phyloP scores from a whole-genome alignment of 495 filamentous ascomycete genomes.

The Usnea hakonensis region DNA sequence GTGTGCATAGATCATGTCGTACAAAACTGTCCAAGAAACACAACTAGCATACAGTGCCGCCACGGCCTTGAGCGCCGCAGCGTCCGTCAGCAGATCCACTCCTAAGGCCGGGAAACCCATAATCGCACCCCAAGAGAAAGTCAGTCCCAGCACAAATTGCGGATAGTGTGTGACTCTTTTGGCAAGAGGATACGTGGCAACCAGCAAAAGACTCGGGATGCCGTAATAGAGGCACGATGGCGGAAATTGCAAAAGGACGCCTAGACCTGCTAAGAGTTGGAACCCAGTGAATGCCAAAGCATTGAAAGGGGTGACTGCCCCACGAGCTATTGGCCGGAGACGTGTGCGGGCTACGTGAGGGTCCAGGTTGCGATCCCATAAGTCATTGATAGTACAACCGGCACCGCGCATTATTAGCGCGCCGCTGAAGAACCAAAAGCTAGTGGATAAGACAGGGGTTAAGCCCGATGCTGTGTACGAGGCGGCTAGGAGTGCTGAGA shows the following conservation, averaged over 20 bases:
- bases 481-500: slow-evolving; percentile 65
- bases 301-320: slow-evolving; percentile 65
- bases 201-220: slow-evolving; percentile 73
- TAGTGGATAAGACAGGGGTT: slow-evolving; percentile 51
- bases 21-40: slow-evolving; percentile 87
- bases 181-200: slow-evolving; percentile 79
- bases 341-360: slow-evolving; percentile 81
- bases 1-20: slow-evolving; percentile 98
- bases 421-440: slow-evolving; percentile 73
- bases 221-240: slow-evolving; percentile 77
- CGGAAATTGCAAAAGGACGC: slow-evolving; percentile 79
- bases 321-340: slow-evolving; percentile 79
- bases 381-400: slow-evolving; percentile 96
- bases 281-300: slow-evolving; percentile 75
- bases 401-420: slow-evolving; percentile 94
- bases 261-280: slow-evolving; percentile 75
- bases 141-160: slow-evolving; percentile 82
- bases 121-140: slow-evolving; percentile 94
- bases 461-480: slow-evolving; percentile 51
- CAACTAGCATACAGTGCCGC: slow-evolving; percentile 75
- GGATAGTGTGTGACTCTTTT: slow-evolving; percentile 94
- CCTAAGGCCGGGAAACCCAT: slow-evolving; percentile 95
- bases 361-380: slow-evolving; percentile 93
- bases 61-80: slow-evolving; percentile 56
- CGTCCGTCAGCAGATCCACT: slow-evolving; percentile 64